Percentiles rank a stretch among this genome's conserved stretches.
Evolutionary conservation across 371 early-diverging fungal genomes (phyloP).

Genomic region (Mucor sp.): DNA sequence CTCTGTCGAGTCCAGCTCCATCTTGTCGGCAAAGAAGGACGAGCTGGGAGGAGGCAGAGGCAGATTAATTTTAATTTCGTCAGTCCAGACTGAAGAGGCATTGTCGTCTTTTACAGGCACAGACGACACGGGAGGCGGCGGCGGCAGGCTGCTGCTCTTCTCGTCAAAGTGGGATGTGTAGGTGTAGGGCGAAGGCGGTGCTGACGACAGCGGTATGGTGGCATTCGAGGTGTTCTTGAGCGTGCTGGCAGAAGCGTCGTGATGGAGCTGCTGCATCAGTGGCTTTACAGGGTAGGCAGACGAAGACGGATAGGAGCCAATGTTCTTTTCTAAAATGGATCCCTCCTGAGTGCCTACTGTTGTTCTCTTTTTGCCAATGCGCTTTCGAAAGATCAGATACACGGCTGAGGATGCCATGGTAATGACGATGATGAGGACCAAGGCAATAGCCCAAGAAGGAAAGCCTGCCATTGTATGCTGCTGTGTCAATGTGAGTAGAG

Average conservation of each 20-base stretch:
- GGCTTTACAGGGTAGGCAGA: constrained; percentile 9
- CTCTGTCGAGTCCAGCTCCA: constrained; percentile 41
- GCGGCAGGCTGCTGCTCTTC: background rate
- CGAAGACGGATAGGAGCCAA: background rate
- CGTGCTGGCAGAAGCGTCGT: constrained; percentile 1
- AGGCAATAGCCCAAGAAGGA: constrained; percentile 27
- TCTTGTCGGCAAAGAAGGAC: constrained; percentile 47
- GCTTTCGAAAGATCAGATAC: constrained; percentile 15
- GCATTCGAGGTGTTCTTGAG: background rate
- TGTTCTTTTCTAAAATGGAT: background rate
- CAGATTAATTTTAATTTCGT: constrained; percentile 8
- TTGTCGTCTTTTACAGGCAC: background rate
- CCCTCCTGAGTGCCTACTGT: constrained; percentile 12
- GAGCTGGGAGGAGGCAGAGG: constrained; percentile 32
- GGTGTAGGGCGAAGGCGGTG: background rate
- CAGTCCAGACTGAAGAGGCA: constrained; percentile 2
- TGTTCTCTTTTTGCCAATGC: constrained; percentile 4
- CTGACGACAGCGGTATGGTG: background rate
- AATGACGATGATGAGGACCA: constrained; percentile 17
- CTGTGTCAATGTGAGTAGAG: background rate
- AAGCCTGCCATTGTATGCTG: background rate
- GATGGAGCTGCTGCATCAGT: background rate
- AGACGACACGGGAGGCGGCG: background rate
- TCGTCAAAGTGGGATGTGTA: background rate
- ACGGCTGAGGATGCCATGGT: constrained; percentile 1